Evolutionary conservation across 495 filamentous ascomycete species (phyloP), one percentile per base, ranked within the genome.

Genomic region (Lasiosphaeria miniovina): DNA sequence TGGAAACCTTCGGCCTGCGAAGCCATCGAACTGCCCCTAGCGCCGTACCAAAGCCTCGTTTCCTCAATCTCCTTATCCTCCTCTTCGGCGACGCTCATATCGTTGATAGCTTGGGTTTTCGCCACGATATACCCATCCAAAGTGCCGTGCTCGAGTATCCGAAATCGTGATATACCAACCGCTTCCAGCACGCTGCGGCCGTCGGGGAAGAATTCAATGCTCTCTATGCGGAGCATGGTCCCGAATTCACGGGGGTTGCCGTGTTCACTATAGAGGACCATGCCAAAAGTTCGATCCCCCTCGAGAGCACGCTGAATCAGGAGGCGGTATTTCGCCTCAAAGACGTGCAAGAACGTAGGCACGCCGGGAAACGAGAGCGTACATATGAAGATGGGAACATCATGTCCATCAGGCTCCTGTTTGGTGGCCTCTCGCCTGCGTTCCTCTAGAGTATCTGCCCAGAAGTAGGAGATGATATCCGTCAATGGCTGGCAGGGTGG

Each of bases 301-400:
- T 90, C 86, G 43, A 93, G 78, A 8, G 86, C 88, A 33, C 91
- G 85, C 50, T 87, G 84, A 24, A 96, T 87, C 90, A 96, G 93
- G 7, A 95, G 80, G 4, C 90, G 85, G 70, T 96, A 96, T 10
- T 90, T 84, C 31, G 91, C 89, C 69, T 97, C 93, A 69, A 96
- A 96, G n/a, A 97, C 82, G 67, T 93, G 88, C 0, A 97, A 74
- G 63, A 91, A 92, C 1, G 88, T 91, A 2, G 90, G 91, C 84
- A 93, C 90, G 0, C 78, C 78, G 11, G 93, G 93, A 61, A 91
- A 93, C 0, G 88, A 82, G 4, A 93, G 73, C 4, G 90, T 89
- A 72, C 88, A 93, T 50, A 95, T 81, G 62, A 96, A 96, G 3
- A 97, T 74, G 1, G 92, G 85, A 11, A 86, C 80, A 35, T 86